phyloP scores from a whole-genome alignment of 1,284 basidiomycete species.

The Trichosporon coremiiforme region DNA sequence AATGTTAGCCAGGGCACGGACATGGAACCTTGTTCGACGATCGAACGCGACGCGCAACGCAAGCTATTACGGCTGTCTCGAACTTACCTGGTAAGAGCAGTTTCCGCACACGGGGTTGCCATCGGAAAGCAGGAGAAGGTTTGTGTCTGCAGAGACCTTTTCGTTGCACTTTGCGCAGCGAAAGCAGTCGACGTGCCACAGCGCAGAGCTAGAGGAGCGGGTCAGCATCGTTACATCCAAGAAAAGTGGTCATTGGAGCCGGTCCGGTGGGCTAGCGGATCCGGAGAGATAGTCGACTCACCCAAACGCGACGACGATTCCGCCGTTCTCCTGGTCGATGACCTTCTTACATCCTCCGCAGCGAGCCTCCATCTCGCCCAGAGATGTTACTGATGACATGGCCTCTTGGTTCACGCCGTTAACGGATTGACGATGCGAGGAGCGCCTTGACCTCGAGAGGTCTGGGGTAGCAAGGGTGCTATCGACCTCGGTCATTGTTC shows the following conservation, averaged over 20 bases:
- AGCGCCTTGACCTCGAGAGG: not conserved
- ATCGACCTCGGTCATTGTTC: conserved; percentile 14
- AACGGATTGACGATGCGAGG: conserved; percentile 13
- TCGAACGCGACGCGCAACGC: not conserved
- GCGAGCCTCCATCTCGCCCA: conserved; percentile 46
- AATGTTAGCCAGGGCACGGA: conserved; percentile 12
- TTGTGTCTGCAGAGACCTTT: conserved; percentile 76
- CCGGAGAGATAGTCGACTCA: conserved; percentile 54
- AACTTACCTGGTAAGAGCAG: conserved; percentile 77
- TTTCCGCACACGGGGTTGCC: conserved; percentile 95
- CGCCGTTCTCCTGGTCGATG: conserved; percentile 80
- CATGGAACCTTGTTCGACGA: not conserved
- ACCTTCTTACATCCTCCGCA: conserved; percentile 84
- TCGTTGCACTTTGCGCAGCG: conserved; percentile 61
- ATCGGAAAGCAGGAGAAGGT: conserved; percentile 90
- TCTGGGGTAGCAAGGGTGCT: not conserved
- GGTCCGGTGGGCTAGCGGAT: not conserved
- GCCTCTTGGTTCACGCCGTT: conserved; percentile 20
- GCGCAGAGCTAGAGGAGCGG: conserved; percentile 41
- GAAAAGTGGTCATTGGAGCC: not conserved
- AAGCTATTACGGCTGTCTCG: conserved; percentile 25
- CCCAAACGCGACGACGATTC: conserved; percentile 89
- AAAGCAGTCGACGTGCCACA: conserved; percentile 59
- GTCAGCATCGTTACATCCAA: conserved; percentile 19
- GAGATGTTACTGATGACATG: conserved; percentile 22